Evolutionary conservation across 257 asterid genomes (phyloP), one percentile per base, ranked within the genome.

Genomic region (Gentiana dahurica): DNA sequence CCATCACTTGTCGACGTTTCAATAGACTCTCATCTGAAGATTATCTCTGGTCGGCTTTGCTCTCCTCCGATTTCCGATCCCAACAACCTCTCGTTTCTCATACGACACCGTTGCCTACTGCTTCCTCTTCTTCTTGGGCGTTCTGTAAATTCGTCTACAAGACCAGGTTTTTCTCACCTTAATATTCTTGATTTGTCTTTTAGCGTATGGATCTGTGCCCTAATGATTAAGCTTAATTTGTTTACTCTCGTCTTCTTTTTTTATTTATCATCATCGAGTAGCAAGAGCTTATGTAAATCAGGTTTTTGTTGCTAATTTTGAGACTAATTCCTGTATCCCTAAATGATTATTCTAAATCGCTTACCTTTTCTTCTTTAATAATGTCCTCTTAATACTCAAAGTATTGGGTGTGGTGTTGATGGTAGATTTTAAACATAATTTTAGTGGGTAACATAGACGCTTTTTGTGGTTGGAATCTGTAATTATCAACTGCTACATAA

Each of bases 1-100:
- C 91, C 62, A 88, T 88, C 63, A 59, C 78, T 65, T 75, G 81
- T 68, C 77, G 77, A 57, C 82, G 83, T 55, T 70, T 88, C 66
- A 77, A 74, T 35, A 68, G 74, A 8, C 74, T 88, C 54, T 75
- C 94, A 59, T 49, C 53, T 51, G 94, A 83, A 7, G 82, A 88
- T 70, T 67, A 74, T 69, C 73, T 82, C 45, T 83, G 95, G 95
- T 68, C 81, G 53, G 55, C 34, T 58, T 79, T 85, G 61, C 71
- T 81, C 12, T 75, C 77, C 55, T 65, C 89, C 13, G 88, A 88
- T 73, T 85, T 77, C 68, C 71, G 79, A 9, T 34, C 43, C 5
- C 36, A 49, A 8, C 47, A 38, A 7, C 32, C 60, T 10, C 6
- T 24, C 11, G 12, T 13, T 4, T 10, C 6, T 15, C 37, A 56